Evolutionary conservation across 805 yeast species (phyloP).

Genomic region (Ascoidea asiatica): DNA sequence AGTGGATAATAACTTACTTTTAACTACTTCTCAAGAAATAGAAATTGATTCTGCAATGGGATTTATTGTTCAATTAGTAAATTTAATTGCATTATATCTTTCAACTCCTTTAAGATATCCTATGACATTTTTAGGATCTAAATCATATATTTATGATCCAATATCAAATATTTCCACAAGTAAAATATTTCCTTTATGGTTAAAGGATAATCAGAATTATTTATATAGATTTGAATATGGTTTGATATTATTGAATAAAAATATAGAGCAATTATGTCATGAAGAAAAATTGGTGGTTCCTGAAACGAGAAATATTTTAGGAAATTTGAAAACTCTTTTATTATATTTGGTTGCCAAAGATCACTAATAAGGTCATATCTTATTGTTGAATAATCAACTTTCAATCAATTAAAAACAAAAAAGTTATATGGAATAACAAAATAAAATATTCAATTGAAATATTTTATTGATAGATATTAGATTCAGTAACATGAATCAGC

Average conservation of each 20-base stretch:
- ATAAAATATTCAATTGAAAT: no score
- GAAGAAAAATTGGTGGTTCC: constrained; percentile 18
- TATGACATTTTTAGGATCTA: constrained; percentile 31
- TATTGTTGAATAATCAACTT: no score
- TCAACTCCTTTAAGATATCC: constrained; percentile 35
- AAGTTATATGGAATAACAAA: no score
- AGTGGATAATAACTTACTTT: constrained; percentile 7
- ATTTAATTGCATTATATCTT: constrained; percentile 26
- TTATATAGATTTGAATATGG: constrained; percentile 37
- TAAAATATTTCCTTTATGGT: constrained; percentile 32
- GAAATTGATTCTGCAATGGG: constrained; percentile 37
- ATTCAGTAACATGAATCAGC: no score
- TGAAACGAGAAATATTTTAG: constrained; percentile 20
- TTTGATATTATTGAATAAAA: constrained; percentile 27
- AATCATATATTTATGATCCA: constrained; percentile 34
- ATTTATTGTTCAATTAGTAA: constrained; percentile 27
- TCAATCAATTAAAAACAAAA: no score
- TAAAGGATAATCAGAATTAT: constrained; percentile 24
- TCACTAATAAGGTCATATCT: no score
- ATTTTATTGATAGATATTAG: no score
- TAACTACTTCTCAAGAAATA: constrained; percentile 20
- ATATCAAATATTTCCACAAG: constrained; percentile 25
- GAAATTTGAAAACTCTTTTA: constrained; percentile 18
- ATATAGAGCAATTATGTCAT: constrained; percentile 30
- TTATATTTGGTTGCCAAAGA: constrained; percentile 9